Base-by-base conservation (phyloP, 1,284 basidiomycete species). In the Mycena citricolor region DNA sequence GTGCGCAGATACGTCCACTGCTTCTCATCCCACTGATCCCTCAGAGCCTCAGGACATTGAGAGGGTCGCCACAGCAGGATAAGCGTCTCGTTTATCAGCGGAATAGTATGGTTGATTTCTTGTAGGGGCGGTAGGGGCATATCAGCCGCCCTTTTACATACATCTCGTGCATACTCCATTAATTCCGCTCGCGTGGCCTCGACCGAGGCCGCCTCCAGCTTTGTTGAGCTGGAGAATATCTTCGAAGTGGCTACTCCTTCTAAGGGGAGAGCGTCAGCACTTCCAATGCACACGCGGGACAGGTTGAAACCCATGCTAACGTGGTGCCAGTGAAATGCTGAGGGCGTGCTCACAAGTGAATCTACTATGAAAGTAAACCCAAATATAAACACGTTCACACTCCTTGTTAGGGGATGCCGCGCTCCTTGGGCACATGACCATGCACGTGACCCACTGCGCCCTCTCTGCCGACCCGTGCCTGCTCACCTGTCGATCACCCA, bases 71-170 rank as follows among this genome's bases (percentile, higher is more conserved):
- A 69, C 0, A 16, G 53, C 47, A 1, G 61, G 0, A 61, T 35
- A 25, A 59, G 60, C 0, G 37, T 26, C 24, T 62, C 54, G 31
- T 72, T 61, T 4, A 66, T 65, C 7, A 72, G 32, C 1, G 67
- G 67, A 2, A 72, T 70, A 0, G 40, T 39, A 36, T 72, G 67
- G 34, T 72, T 70, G 5, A 72, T 63, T n/a, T n/a, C n/a, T n/a
- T n/a, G n/a, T n/a, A n/a, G 33, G 0, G 63, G 69, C 0, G 62
- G 68, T 10, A 69, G 32, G 13, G n/a, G 13, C 3, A 32, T 42
- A 21, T 42, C 40, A 5, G 19, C 30, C 4, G 22, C 30, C 28
- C 23, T 42, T 32, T 34, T 32, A 32, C 40, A 42, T 4, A 42
- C 19, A 28, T 26, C 24, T 19, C 30, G 21, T 8, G 1, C 34